phyloP scores from a whole-genome alignment of 179 eudicot species.

The Sideroxylon spinosum region DNA sequence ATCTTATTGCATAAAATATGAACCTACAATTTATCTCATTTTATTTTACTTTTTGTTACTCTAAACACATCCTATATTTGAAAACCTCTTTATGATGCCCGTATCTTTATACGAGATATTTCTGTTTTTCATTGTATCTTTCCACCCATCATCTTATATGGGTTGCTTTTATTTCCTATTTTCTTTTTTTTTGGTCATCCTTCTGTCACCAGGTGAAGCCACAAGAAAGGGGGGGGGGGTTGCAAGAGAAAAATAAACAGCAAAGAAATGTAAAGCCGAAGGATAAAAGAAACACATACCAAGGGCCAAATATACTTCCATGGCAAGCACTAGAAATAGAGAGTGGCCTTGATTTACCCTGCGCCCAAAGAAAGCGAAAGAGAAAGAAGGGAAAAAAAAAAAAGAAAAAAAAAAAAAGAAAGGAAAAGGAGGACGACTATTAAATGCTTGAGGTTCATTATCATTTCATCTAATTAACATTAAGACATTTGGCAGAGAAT shows the following conservation, averaged over 20 bases:
- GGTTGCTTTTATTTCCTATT: neutral
- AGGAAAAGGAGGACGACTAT: neutral
- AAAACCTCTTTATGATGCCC: too few species aligned
- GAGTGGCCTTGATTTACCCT: slow-evolving; percentile 29
- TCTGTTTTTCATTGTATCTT: neutral
- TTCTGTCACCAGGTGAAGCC: neutral
- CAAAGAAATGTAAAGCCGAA: neutral
- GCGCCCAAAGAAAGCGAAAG: slow-evolving; percentile 26
- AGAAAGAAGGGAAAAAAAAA: neutral
- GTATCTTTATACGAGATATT: neutral
- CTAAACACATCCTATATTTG: too few species aligned
- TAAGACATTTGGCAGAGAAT: slow-evolving; percentile 3
- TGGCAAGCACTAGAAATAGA: slow-evolving; percentile 20
- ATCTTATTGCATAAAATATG: too few species aligned
- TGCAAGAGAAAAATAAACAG: neutral
- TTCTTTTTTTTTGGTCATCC: neutral
- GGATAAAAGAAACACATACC: slow-evolving; percentile 35
- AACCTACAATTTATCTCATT: too few species aligned
- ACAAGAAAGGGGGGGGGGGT: neutral
- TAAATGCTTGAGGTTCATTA: slow-evolving; percentile 16
- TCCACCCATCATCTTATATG: neutral
- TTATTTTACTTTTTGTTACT: too few species aligned
- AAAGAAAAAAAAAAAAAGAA: neutral
- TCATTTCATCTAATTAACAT: slow-evolving; percentile 10
- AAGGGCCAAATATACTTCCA: slow-evolving; percentile 22